Evolutionary conservation across 305 asterid species (phyloP).

Genomic region (Fraxinus nigra): DNA sequence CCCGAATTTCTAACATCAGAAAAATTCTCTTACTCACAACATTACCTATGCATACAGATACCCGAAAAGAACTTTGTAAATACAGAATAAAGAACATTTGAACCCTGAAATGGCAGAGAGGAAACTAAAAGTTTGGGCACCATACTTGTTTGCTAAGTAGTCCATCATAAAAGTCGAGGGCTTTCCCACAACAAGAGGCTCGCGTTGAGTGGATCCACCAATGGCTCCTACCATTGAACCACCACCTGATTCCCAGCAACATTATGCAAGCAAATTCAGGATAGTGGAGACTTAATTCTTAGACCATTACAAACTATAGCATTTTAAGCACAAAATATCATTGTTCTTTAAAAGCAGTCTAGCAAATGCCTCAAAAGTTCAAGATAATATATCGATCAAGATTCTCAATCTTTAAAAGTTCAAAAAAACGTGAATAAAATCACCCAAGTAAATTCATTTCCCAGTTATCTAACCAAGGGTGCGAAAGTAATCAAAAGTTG

Average conservation of each 20-base stretch:
- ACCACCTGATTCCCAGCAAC: constrained; percentile 61
- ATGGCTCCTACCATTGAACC: constrained; percentile 98
- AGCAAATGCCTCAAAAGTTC: neutral
- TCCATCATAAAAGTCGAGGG: constrained; percentile 99
- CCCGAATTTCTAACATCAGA: neutral
- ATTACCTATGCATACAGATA: neutral
- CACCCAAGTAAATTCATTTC: neutral
- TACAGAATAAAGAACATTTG: neutral
- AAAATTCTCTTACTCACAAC: neutral
- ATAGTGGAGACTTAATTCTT: neutral
- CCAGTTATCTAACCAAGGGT: neutral
- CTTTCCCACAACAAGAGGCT: constrained; percentile 94
- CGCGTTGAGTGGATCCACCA: constrained; percentile 79
- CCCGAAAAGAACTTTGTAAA: neutral
- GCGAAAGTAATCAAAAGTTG: neutral
- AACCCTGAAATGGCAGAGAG: neutral
- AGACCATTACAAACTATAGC: neutral
- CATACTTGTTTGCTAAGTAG: constrained; percentile 82
- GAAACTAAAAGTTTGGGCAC: neutral
- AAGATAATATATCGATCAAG: neutral
- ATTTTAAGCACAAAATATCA: neutral
- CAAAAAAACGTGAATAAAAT: neutral
- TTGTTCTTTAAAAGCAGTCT: neutral
- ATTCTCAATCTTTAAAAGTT: neutral
- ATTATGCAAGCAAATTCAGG: constrained; percentile 13